Evolutionary conservation across 73 alveolate genomes (phyloP).

Genomic region (Diophrys sp.): DNA sequence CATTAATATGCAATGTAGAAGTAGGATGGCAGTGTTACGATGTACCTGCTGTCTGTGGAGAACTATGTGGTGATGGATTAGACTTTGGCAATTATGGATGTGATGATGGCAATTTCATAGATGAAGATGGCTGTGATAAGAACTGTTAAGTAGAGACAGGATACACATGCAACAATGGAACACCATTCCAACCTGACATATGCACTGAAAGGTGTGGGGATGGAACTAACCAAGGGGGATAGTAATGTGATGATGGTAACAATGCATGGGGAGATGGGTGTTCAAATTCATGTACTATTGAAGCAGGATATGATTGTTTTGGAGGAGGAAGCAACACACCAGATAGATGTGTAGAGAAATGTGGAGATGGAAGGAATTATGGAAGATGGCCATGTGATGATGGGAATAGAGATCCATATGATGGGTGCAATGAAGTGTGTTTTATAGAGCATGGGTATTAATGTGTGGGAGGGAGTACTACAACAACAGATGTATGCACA

Average conservation of each 20-base stretch:
- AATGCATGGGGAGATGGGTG: slow-evolving; percentile 3
- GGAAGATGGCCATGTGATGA: slow-evolving; percentile 1
- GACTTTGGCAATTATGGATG: background rate
- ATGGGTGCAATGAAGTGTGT: slow-evolving; percentile 54
- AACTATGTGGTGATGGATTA: slow-evolving; percentile 13
- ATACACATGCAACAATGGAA: background rate
- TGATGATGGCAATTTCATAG: slow-evolving; percentile 6
- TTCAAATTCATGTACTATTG: background rate
- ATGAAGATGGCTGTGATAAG: slow-evolving; percentile 3
- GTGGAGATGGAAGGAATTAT: slow-evolving; percentile 1
- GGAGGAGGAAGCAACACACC: slow-evolving; percentile 5
- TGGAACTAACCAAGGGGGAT: no score
- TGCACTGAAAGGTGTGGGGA: background rate
- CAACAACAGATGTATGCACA: slow-evolving; percentile 16
- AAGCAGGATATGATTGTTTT: background rate
- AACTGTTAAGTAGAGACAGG: slow-evolving; percentile 3
- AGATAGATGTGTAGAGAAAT: background rate
- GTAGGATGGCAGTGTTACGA: slow-evolving; percentile 13
- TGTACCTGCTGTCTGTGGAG: slow-evolving; percentile 8
- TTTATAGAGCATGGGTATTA: slow-evolving; percentile 32
- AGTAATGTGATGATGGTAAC: slow-evolving; percentile 12
- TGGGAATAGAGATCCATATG: slow-evolving; percentile 11
- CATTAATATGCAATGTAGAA: slow-evolving; percentile 17
- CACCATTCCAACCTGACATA: background rate
- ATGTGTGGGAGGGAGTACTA: slow-evolving; percentile 38